Base-by-base conservation (phyloP, 306 rosid genomes). In the Carpinus fangiana region DNA sequence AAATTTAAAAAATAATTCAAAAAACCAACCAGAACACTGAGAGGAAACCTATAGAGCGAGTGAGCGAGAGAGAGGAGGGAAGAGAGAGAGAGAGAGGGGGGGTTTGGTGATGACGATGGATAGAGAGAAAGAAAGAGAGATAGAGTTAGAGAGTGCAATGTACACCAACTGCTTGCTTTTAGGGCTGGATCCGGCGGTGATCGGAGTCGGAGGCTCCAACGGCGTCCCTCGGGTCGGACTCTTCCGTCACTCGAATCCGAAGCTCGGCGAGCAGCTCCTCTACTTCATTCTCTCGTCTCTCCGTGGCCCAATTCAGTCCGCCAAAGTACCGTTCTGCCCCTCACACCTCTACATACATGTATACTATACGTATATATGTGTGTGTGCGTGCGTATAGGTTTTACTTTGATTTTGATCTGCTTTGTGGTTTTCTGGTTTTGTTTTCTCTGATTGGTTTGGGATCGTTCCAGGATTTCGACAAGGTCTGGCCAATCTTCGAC, bases 401-500 rank as follows among this genome's bases (percentile, higher is more conserved):
- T 69, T 13, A 2, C 43, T 76, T 70, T 1, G 36, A 11, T 38
- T 77, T 18, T 75, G 85, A 83, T 89, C 83, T 70, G 81, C 50
- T 75, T 4, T 38, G 47, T 5, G 23, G 16, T 64, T 4, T 76
- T 57, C 48, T 60, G 26, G 48, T 26, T 69, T 36, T 38, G 46
- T 79, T 46, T 56, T 67, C 5, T n/a, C 26, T 51, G 31, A 52
- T 11, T 59, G 26, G 28, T 52, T 54, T 59, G 65, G 31, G 84
- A 38, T 41, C 18, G 7, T 84, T 79, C 14, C 82, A 96, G 99
- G 99, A 96, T 91, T 96, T 96, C 70, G 99, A 96, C 54, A 96
- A 93, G 94, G 98, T 95, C 45, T 95, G 98, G 98, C 98, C 98
- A 34, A 95, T 95, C 78, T 95, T 92, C 54, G 98, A 96, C 89